Evolutionary conservation across 2,329 filamentous ascomycete species (phyloP), one percentile per base, ranked within the genome.

Genomic region (Pseudocercospora eumusae): DNA sequence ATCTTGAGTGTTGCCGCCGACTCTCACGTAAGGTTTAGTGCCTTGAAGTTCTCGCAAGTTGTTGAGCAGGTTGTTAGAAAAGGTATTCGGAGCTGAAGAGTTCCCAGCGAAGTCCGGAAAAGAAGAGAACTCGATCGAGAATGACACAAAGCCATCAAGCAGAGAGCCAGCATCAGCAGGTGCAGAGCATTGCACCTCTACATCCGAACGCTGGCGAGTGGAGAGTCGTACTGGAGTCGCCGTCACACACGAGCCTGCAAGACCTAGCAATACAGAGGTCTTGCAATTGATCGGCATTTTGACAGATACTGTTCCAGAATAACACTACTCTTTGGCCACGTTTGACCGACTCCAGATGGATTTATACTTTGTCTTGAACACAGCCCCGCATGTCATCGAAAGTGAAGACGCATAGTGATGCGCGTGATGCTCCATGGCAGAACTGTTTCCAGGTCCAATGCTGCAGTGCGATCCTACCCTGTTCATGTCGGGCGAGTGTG

Each of bases 1-100:
- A 75, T 88, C 86, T 67, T 88, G 86, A 0, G 86, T 88, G 68
- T 88, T 88, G n/a, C 86, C 86, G 3, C 86, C 86, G 1, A 88
- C 84, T 15, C 86, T 79, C 59, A 88, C 83, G 66, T 84, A 80
- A 1, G 86, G 86, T 64, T 85, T 86, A 6, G 78, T 79, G 8
- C 85, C 85, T 13, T 77, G 78, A 3, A 86, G 69, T n/a, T 78
- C 71, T 1, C 77, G 82, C 20, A 88, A 68, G 60, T 86, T 88
- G 31, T 82, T 79, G 25, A 88, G 74, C 6, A 88, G 77, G 54
- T 84, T 86, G 62, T 86, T 79, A 0, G 85, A 87, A 72, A 86
- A 88, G 0, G 70, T 77, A 68, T 88, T 88, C 1, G 86, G 86
- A 8, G 70, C 68, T 0, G 82, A 82, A 6, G 73, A 72, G 68